These are phyloP conservation scores for Sclerospora graminicola DNA, from an alignment of 352 stramenopile genomes.

Conservation along the genomic window DNA sequence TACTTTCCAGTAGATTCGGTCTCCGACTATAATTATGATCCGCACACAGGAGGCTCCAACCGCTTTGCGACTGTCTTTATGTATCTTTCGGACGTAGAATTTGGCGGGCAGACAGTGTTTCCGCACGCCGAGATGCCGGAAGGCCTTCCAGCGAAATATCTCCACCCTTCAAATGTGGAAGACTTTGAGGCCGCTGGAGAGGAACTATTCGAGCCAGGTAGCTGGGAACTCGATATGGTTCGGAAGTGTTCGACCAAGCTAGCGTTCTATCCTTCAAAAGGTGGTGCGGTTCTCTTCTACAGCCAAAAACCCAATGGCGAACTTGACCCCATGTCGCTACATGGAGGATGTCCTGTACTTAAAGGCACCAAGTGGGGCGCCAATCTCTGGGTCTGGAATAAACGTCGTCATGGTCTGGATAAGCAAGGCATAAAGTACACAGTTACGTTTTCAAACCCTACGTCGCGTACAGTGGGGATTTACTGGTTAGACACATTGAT, in stretches of 20 bases:
- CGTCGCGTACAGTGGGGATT: slow-evolving; percentile 31
- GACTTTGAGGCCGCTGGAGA: slow-evolving; percentile 32
- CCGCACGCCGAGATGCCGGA: slow-evolving; percentile 63
- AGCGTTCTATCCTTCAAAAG: slow-evolving; percentile 71
- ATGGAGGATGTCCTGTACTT: slow-evolving; percentile 94
- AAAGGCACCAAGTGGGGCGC: slow-evolving; percentile 93
- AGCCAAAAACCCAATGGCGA: slow-evolving; percentile 91
- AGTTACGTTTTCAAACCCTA: slow-evolving; percentile 67
- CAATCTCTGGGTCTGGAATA: slow-evolving; percentile 97
- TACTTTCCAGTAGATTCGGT: slow-evolving; percentile 78
- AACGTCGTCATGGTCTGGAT: slow-evolving; percentile 60
- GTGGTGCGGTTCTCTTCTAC: slow-evolving; percentile 96
- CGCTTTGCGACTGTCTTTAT: slow-evolving; percentile 79
- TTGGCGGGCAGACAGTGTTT: slow-evolving; percentile 81
- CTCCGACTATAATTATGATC: slow-evolving; percentile 65
- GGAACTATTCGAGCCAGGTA: slow-evolving; percentile 51
- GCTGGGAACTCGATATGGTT: slow-evolving; percentile 74
- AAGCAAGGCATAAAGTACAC: slow-evolving; percentile 29
- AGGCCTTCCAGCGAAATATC: slow-evolving; percentile 42
- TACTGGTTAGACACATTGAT: slow-evolving; percentile 71
- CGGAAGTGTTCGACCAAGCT: slow-evolving; percentile 68
- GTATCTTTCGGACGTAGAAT: slow-evolving; percentile 73
- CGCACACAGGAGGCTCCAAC: slow-evolving; percentile 60
- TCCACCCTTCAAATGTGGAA: slow-evolving; percentile 33
- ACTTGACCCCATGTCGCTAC: slow-evolving; percentile 74